Evolutionary conservation across 2,329 filamentous ascomycete species (phyloP).

Genomic region (Alternaria sp.): DNA sequence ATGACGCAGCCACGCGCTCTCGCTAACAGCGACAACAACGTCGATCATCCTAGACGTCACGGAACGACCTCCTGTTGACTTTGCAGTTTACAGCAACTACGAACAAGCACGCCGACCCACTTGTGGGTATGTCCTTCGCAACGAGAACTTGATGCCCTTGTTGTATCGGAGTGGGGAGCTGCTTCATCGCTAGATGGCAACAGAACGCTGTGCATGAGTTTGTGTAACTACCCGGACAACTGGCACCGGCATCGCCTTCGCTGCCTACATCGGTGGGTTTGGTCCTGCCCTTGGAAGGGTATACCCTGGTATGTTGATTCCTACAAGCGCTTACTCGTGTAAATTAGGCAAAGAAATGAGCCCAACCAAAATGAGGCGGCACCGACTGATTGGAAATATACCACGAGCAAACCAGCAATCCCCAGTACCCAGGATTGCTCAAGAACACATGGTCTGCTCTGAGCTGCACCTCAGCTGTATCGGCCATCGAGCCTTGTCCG

Average conservation of each 20-base stretch:
- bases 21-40: conserved; percentile 18
- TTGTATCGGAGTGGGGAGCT: background rate
- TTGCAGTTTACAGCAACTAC: background rate
- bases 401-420: conserved; percentile 10
- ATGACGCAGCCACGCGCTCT: conserved; percentile 28
- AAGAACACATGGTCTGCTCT: conserved; percentile 19
- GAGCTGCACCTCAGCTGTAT: conserved; percentile 7
- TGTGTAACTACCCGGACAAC: conserved; percentile 3
- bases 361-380: conserved; percentile 14
- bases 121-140: background rate
- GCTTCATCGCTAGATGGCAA: background rate
- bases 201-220: background rate
- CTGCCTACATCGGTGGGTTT: conserved; percentile 2
- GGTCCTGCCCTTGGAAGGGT: conserved; percentile 1
- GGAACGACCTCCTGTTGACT: background rate
- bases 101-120: background rate
- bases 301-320: conserved; percentile 5
- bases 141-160: background rate
- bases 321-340: conserved; percentile 18
- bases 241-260: background rate
- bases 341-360: conserved; percentile 19
- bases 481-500: background rate
- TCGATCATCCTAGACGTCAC: conserved; percentile 29
- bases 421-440: conserved; percentile 1
- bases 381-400: conserved; percentile 8